Base-by-base conservation (phyloP, 2,329 filamentous ascomycete species). In the Orbilia oligospora region DNA sequence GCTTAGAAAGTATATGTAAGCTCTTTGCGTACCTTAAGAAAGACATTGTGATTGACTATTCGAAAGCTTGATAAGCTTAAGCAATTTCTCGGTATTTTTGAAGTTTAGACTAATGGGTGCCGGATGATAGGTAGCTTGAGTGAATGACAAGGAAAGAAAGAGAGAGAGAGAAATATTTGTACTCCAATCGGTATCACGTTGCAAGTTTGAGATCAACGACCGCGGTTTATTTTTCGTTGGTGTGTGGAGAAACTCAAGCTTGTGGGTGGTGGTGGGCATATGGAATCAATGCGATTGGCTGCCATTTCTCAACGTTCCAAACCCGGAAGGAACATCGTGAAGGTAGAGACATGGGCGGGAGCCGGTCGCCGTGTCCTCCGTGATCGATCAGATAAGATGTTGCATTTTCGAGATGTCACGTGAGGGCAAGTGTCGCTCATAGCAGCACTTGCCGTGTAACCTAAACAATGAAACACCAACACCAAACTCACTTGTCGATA, bases 241-340 rank as follows among this genome's bases (percentile, higher is more conserved):
- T 61, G 56, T 61, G 56, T 61, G 56, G 56, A 44, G 33, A 61
- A 24, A 14, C n/a, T 55, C 27, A 18, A 58, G 58, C 44, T 38
- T 38, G 33, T 38, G 33, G 8, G 48, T 38, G 48, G 5, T 18
- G 16, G 53, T 44, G 55, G 22, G 44, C 38, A 75, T 51, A 75
- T 75, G 63, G 71, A 68, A 68, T 69, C 53, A 38, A 75, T 27
- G 53, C 71, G 51, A 68, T 75, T 75, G 71, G 71, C 55, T 56
- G 69, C n/a, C 27, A 44, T 49, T 65, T 14, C 61, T 16, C 61
- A 48, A 65, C 41, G 44, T 22, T 33, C 68, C 68, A 27, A 56
- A 56, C 48, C 20, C 18, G 68, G 58, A 56, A 55, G 48, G 46
- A 51, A 55, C 22, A 2, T 30, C 3, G 48, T n/a, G 48, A 53